These are phyloP conservation scores for Byssoonygena ceratinophila DNA, from an alignment of 2,329 filamentous ascomycete genomes.

Conservation along the genomic window DNA sequence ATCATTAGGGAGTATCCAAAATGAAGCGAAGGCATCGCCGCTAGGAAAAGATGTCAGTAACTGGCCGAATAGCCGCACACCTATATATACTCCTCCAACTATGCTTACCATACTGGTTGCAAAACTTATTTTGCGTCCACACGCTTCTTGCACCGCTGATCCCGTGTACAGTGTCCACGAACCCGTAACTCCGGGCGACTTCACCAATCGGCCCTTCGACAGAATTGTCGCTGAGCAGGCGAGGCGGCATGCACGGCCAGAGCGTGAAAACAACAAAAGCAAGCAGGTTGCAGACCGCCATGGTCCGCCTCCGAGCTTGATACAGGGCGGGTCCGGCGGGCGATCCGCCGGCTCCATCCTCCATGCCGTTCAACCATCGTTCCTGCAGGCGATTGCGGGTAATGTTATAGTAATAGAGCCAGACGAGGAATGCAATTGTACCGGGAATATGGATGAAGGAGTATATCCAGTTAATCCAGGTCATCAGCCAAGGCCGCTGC, in stretches of 20 bases:
- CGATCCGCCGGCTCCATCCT: constrained; percentile 29
- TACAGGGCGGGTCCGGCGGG: constrained; percentile 45
- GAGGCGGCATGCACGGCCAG: constrained; percentile 53
- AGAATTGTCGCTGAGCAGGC: constrained; percentile 44
- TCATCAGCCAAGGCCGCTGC: constrained; percentile 43
- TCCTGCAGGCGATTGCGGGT: constrained; percentile 44
- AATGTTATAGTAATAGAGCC: constrained; percentile 60
- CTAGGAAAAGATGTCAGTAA: constrained; percentile 27
- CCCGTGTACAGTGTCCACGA: constrained; percentile 51
- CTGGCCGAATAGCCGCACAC: not conserved
- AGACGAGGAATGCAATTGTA: constrained; percentile 58
- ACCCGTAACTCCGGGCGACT: constrained; percentile 50
- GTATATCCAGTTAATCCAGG: constrained; percentile 61
- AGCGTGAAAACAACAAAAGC: constrained; percentile 50
- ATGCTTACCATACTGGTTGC: constrained; percentile 58
- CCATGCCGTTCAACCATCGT: constrained; percentile 23
- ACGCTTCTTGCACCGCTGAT: constrained; percentile 52
- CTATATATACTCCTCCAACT: not conserved
- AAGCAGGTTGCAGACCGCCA: constrained; percentile 49
- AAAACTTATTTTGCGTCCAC: constrained; percentile 63
- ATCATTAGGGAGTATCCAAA: constrained; percentile 67
- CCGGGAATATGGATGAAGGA: constrained; percentile 71
- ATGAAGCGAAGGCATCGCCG: constrained; percentile 65
- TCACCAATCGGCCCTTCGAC: constrained; percentile 47
- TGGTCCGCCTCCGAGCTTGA: constrained; percentile 45